phyloP scores from a whole-genome alignment of 2,329 filamentous ascomycete genomes.

The Alternaria longipes region DNA sequence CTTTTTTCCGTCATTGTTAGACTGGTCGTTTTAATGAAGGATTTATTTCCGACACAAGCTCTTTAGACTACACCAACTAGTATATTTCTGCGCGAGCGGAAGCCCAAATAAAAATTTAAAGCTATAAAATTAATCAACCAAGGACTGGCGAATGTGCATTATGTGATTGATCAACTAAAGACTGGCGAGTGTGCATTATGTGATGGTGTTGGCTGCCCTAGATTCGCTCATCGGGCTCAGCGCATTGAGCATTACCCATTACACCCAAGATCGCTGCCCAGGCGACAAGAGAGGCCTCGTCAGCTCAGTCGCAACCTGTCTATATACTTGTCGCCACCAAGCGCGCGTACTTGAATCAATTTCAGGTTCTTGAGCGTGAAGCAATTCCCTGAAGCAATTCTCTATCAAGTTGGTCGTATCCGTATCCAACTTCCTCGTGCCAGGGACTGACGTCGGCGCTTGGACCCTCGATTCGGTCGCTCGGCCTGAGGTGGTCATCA shows the following conservation, averaged over 20 bases:
- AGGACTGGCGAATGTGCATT: no score
- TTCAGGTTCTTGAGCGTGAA: not conserved
- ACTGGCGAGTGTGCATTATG: no score
- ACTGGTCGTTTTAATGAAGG: slow-evolving; percentile 55
- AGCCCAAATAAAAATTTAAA: slow-evolving; percentile 39
- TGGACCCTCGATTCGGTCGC: slow-evolving; percentile 19
- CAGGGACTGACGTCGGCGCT: slow-evolving; percentile 18
- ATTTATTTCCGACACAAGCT: slow-evolving; percentile 40
- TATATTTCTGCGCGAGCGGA: slow-evolving; percentile 38
- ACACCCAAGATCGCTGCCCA: slow-evolving; percentile 15
- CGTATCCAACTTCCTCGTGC: not conserved
- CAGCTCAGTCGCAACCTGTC: slow-evolving; percentile 5
- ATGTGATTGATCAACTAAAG: no score
- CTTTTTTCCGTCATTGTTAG: slow-evolving; percentile 36
- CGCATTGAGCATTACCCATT: slow-evolving; percentile 9
- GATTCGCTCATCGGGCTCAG: not conserved
- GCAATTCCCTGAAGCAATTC: not conserved
- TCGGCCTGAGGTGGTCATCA: slow-evolving; percentile 20
- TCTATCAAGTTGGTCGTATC: not conserved
- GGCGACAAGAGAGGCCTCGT: slow-evolving; percentile 11
- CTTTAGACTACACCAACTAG: slow-evolving; percentile 44
- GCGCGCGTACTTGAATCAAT: not conserved
- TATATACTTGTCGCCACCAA: not conserved
- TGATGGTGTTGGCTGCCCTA: not conserved
- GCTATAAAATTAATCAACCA: not conserved